These are phyloP conservation scores for Trapa bicornis DNA, from an alignment of 345 rosid species.

Conservation along the genomic window DNA sequence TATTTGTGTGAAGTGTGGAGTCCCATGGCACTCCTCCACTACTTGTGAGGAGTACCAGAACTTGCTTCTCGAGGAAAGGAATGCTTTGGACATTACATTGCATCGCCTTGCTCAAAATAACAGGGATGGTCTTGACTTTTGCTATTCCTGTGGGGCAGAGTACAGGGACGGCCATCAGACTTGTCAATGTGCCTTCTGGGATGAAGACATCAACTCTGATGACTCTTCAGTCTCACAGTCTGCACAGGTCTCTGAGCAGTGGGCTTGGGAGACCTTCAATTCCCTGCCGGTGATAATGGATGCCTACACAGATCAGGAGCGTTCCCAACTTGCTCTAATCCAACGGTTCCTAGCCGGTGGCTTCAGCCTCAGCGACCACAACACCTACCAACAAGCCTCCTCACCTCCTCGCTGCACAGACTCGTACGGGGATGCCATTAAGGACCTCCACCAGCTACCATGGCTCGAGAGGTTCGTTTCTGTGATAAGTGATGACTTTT, in stretches of 20 bases:
- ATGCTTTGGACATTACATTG: constrained; percentile 68
- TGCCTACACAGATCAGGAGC: constrained; percentile 92
- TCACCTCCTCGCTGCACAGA: constrained; percentile 86
- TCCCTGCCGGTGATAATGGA: constrained; percentile 76
- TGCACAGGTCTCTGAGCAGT: constrained; percentile 81
- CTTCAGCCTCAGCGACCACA: constrained; percentile 78
- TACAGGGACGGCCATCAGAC: constrained; percentile 63
- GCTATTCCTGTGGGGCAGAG: constrained; percentile 89
- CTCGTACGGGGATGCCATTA: constrained; percentile 78
- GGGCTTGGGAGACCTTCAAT: constrained; percentile 92
- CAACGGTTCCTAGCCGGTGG: constrained; percentile 95
- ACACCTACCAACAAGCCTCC: constrained; percentile 39
- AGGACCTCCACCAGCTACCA: constrained; percentile 93
- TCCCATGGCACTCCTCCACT: constrained; percentile 86
- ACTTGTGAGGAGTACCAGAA: constrained; percentile 83
- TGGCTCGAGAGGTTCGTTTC: constrained; percentile 99
- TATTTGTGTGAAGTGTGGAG: constrained; percentile 78
- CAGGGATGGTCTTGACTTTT: constrained; percentile 93
- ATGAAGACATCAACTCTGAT: constrained; percentile 46
- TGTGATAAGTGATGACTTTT: constrained; percentile 84
- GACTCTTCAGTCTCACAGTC: constrained; percentile 33
- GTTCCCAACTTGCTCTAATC: constrained; percentile 77
- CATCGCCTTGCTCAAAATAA: constrained; percentile 72
- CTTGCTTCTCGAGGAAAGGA: constrained; percentile 76
- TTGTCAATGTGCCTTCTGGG: constrained; percentile 91